Base-by-base conservation (phyloP, 176 grass and related monocot genomes). In the Oryza rufipogon region DNA sequence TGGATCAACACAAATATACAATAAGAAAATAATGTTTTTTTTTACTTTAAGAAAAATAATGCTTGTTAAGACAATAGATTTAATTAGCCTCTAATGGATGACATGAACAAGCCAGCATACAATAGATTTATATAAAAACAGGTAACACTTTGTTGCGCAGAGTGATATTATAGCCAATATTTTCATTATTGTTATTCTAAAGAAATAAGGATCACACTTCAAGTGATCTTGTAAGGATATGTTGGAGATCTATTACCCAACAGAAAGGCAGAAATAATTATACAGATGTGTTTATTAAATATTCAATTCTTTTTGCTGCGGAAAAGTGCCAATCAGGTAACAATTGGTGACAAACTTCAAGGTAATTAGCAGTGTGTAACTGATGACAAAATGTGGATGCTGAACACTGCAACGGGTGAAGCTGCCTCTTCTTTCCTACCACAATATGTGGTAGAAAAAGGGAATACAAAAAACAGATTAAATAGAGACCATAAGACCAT, bases 21-120 rank as follows among this genome's bases (percentile, higher is more conserved):
- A 32, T 32, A 32, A 32, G 30, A 32, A 32, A 32, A 32, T 32
- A 32, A 32, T 32, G 30, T 32, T 32, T 32, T 32, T 32, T 32
- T 32, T 32, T 32, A 32, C 30, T 32, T 32, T 32, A 36, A 36
- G 4, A 5, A 75, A 25, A 16, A 34, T 16, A 51, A 25, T 26
- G 30, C 58, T 76, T 66, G 36, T 68, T 46, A 41, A 84, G 60
- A 68, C 19, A 75, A 20, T 26, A 66, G 22, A 9, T 68, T 38
- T 66, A 23, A 66, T 67, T 39, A 77, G 38, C 73, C 52, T 41
- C 19, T 15, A 76, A 64, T 76, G 51, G 20, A 65, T 19, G 70
- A 46, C 42, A 74, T 23, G 42, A 65, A 38, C 1, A 5, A 49
- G 19, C 17, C 70, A 83, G 19, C 36, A 48, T 28, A 83, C 7